phyloP scores from a whole-genome alignment of 352 stramenopile species.

The Halophytophthora batemanensis region DNA sequence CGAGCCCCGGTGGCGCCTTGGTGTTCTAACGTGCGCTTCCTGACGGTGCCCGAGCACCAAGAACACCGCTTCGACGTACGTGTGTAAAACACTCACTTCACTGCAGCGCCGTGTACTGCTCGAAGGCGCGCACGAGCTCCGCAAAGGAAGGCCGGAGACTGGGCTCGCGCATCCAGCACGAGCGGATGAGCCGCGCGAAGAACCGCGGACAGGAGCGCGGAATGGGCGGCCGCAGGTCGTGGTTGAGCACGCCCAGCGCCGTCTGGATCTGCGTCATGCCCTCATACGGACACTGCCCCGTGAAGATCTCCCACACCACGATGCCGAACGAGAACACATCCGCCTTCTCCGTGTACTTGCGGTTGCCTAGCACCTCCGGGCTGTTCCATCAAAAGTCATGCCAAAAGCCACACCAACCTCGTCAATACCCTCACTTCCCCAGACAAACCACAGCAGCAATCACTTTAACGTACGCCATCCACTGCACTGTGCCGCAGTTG shows the following conservation, averaged over 20 bases:
- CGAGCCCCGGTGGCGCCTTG: no score
- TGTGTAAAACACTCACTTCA: no score
- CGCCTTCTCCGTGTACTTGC: constrained; percentile 92
- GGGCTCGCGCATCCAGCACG: constrained; percentile 76
- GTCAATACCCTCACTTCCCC: constrained; percentile 20
- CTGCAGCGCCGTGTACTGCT: constrained; percentile 50
- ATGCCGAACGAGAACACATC: constrained; percentile 94
- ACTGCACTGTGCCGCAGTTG: constrained; percentile 88
- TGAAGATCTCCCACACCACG: constrained; percentile 93
- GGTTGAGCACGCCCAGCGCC: constrained; percentile 77
- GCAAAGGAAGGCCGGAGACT: constrained; percentile 69
- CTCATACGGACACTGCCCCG: constrained; percentile 86
- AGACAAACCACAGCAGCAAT: constrained; percentile 6
- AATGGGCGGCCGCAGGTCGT: constrained; percentile 66
- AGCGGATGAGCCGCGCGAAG: constrained; percentile 71
- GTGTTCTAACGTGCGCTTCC: no score
- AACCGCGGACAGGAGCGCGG: constrained; percentile 60
- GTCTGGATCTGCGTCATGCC: constrained; percentile 88
- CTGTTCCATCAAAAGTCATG: constrained; percentile 34
- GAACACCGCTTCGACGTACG: no score
- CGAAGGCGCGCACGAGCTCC: constrained; percentile 52
- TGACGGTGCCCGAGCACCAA: no score
- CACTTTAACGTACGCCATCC: constrained; percentile 77
- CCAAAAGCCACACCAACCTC: constrained; percentile 8
- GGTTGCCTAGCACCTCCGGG: constrained; percentile 84